Evolutionary conservation across 805 yeast genomes (phyloP), one percentile per base, ranked within the genome.

Genomic region (Pichia sporocuriosa): DNA sequence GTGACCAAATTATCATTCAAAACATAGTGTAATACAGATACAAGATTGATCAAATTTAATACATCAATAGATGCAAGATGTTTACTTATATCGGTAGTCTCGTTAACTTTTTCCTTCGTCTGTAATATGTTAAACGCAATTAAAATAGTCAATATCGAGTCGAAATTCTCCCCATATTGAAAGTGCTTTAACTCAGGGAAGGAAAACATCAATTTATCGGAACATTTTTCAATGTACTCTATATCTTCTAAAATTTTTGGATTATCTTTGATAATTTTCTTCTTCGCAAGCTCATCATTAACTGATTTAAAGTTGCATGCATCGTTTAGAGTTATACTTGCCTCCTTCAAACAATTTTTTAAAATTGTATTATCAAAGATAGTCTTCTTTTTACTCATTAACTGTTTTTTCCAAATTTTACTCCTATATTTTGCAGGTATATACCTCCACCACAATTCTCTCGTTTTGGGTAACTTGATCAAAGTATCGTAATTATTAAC

Each of bases 401-500:
- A 57, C 45, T 67, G 72, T 34, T 56, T 57, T 44, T 58, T 54
- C 88, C 88, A 82, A 2, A 80, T 63, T 10, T 57, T 55, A 5
- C 63, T 56, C 33, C 88, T 62, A 6, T 67, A 51, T 13, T 38
- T 37, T 17, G 53, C 53, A 1, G 83, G 79, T 3, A 78, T 53
- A 4, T 80, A 80, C 27, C 79, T 59, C 83, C 83, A 77, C 75
- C 79, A 75, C 25, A 77, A 56, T 45, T 76, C 80, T 34, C 80
- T 62, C 6, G 70, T 67, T 17, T 61, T 51, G 1, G 72, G 62
- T 12, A 59, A 52, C 40, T 61, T 57, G 17, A 72, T 54, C 32
- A 61, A 59, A 6, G 46, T 44, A 20, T 55, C 53, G 40, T 62
- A 67, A 37, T 67, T 55, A 7, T 68, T 65, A 4, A 69, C 44